Base-by-base conservation (phyloP, 495 filamentous ascomycete genomes). In the Neurospora sp. region DNA sequence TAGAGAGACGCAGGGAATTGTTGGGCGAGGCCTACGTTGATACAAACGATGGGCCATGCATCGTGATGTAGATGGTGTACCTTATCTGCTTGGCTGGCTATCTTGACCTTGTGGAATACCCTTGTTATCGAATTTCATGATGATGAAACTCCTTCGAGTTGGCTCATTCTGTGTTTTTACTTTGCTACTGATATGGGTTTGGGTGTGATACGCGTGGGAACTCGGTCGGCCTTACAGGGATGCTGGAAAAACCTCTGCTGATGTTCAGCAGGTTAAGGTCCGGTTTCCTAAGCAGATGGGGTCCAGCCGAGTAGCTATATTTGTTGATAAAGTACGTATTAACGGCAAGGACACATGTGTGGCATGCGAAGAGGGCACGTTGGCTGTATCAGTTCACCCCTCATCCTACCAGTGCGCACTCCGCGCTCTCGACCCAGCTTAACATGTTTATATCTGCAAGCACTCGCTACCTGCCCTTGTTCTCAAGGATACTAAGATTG, bases 1-100 rank as follows among this genome's bases (percentile, higher is more conserved):
- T 81, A 11, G 85, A 86, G 72, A 83, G 85, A 19, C 86, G 85
- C 24, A 81, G 82, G 71, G 88, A 90, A 76, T 78, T 87, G 76
- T 85, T 86, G 62, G 88, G 88, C 0, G 83, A 84, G 28, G 75
- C 80, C 21, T 84, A 84, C 72, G 80, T 75, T 11, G 79, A 82
- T 71, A 76, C 82, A 15, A 76, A 81, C 31, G 86, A 84, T 70
- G 73, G 75, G 72, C 87, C 24, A 84, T 89, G 85, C 82, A 75
- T 77, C 39, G 79, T 84, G 72, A 84, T 76, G 76, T 75, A 74
- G 45, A 66, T 7, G 54, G 24, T 36, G 24, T 9, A 34, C 28
- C 54, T 36, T 34, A 34, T 34, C 15, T 36, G 54, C 54, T 34
- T 34, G 54, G 54, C 24, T 66, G 28, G 54, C 28, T 9, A 66